Percentiles rank a stretch among this genome's conserved stretches.
Conservation (phyloP, 192 early-diverging fungal species). For the Coemansia sp. region DNA sequence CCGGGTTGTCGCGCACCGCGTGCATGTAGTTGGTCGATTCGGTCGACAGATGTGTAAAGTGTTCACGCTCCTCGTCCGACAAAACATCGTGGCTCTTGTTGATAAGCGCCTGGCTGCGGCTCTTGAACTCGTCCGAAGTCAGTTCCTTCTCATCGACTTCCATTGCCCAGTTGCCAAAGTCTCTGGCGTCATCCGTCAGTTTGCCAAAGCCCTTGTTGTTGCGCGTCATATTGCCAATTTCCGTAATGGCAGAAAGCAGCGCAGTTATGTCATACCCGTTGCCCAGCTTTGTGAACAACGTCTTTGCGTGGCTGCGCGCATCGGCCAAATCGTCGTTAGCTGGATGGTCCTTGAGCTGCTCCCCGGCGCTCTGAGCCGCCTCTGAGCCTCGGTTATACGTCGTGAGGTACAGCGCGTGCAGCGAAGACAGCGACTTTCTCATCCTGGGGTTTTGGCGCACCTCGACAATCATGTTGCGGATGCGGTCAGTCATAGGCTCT, state of each 20-base stretch:
- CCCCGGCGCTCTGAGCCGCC: constrained; percentile 9
- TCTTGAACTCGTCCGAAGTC: constrained; percentile 40
- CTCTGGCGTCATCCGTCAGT: constrained; percentile 28
- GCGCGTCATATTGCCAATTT: constrained; percentile 30
- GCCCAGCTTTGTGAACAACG: constrained; percentile 36
- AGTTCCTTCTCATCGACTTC: constrained; percentile 42
- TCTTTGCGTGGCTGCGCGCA: constrained; percentile 21
- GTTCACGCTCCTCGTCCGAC: constrained; percentile 33
- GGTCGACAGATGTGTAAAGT: constrained; percentile 18
- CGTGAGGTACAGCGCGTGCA: constrained; percentile 30
- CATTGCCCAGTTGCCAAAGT: constrained; percentile 44
- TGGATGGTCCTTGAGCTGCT: constrained; percentile 29
- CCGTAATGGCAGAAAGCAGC: constrained; percentile 20
- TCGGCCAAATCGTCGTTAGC: constrained; percentile 30
- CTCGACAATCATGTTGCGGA: constrained; percentile 41
- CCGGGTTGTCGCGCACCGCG: constrained; percentile 37
- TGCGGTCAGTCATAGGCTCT: constrained; percentile 25
- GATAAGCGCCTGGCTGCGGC: constrained; percentile 32
- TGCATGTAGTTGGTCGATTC: constrained; percentile 31
- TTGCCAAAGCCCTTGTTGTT: constrained; percentile 31
- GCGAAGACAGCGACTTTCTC: constrained; percentile 30
- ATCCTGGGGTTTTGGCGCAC: constrained; percentile 28
- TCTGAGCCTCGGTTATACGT: constrained; percentile 8
- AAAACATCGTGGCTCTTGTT: constrained; percentile 26
- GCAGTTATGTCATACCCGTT: constrained; percentile 38